These are phyloP conservation scores for Fomitopsis palustris DNA, from an alignment of 1,284 basidiomycete species.

Conservation along the genomic window DNA sequence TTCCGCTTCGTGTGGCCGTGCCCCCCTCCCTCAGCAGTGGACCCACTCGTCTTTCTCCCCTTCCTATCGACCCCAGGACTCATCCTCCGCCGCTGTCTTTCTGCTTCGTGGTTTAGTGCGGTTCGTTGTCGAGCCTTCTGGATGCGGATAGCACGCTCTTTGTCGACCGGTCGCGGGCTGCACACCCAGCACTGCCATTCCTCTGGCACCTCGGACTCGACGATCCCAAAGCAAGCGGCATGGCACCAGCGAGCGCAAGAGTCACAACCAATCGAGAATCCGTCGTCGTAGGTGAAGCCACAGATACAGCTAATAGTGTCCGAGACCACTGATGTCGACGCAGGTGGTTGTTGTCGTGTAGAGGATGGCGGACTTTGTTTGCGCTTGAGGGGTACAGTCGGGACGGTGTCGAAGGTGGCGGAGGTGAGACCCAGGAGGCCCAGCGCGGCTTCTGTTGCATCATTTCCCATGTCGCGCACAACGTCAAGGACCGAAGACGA, in stretches of 20 bases:
- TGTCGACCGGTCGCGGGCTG: conserved; percentile 43
- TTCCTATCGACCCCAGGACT: conserved; percentile 49
- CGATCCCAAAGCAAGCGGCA: conserved; percentile 81
- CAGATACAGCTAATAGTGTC: conserved; percentile 71
- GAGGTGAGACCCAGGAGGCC: conserved; percentile 44
- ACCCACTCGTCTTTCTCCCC: conserved; percentile 36
- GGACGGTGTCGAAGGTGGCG: conserved; percentile 22
- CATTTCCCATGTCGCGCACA: conserved; percentile 36
- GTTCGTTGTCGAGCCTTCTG: conserved; percentile 37
- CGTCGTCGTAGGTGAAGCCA: conserved; percentile 76
- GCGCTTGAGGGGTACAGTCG: conserved; percentile 41
- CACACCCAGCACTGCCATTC: conserved; percentile 67
- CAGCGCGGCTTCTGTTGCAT: conserved; percentile 48
- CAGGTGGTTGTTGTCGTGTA: conserved; percentile 10
- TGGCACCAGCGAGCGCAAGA: conserved; percentile 89
- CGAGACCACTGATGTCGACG: conserved; percentile 15
- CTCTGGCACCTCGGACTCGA: conserved; percentile 70
- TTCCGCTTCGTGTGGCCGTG: conserved; percentile 32
- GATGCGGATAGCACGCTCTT: conserved; percentile 42
- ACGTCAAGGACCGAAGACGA: not conserved
- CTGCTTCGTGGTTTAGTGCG: conserved; percentile 14
- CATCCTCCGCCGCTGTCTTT: conserved; percentile 21
- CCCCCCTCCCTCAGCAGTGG: conserved; percentile 33
- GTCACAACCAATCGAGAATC: conserved; percentile 92
- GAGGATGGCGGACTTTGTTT: conserved; percentile 24